A percentile compares a stretch with the other conserved stretches of the same genome.
Conservation (phyloP, 2,329 filamentous ascomycete genomes). For the Microcyclosporella mali region DNA sequence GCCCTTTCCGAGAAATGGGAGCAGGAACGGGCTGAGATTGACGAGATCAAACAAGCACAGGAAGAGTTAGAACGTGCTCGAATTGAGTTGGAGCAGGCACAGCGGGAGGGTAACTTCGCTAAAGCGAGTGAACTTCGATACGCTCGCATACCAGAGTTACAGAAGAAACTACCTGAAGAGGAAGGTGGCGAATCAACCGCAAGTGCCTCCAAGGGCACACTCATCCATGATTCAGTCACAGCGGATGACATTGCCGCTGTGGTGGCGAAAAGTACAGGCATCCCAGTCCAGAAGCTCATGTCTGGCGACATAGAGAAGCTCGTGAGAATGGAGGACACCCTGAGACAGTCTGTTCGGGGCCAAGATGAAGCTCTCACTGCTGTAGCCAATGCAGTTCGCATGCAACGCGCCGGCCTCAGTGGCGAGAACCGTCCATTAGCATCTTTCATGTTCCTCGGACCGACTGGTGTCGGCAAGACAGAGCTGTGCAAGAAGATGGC, state of each 20-base stretch:
- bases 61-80: slow-evolving; percentile 81
- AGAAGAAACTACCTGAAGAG: slow-evolving; percentile 73
- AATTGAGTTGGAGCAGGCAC: slow-evolving; percentile 79
- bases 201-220: slow-evolving; percentile 40
- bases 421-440: slow-evolving; percentile 87
- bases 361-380: slow-evolving; percentile 91
- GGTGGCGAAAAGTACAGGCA: slow-evolving; percentile 85
- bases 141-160: slow-evolving; percentile 73
- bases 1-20: slow-evolving; percentile 80
- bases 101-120: slow-evolving; percentile 80
- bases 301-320: slow-evolving; percentile 91
- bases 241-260: slow-evolving; percentile 90
- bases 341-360: slow-evolving; percentile 77
- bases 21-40: slow-evolving; percentile 77
- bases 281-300: slow-evolving; percentile 86
- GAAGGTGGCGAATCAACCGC: slow-evolving; percentile 44
- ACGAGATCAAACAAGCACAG: slow-evolving; percentile 79
- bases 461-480: slow-evolving; percentile 93
- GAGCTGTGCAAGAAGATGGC: slow-evolving; percentile 96
- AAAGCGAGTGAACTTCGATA: slow-evolving; percentile 89
- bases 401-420: slow-evolving; percentile 86
- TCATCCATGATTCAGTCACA: slow-evolving; percentile 92
- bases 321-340: slow-evolving; percentile 87
- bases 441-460: slow-evolving; percentile 95
- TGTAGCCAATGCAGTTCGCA: slow-evolving; percentile 85